Conservation (phyloP, 2,329 filamentous ascomycete genomes). For the Zelopaecilomyces penicillatus region DNA sequence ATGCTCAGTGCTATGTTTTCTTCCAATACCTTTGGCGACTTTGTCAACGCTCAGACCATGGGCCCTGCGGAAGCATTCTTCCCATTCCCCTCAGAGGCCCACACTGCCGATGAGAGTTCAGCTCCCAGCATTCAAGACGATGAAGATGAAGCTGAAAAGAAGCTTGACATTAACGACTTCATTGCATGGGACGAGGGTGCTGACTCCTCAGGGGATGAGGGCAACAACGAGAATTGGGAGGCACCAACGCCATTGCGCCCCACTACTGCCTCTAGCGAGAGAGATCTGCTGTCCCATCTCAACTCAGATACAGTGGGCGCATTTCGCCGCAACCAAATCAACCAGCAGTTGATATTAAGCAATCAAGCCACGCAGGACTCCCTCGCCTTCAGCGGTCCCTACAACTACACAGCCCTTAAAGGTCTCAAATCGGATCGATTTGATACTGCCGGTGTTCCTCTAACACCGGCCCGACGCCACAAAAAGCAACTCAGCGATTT, state of each 20-base stretch:
- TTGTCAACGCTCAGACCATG: conserved; percentile 56
- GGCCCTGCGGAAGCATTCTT: conserved; percentile 72
- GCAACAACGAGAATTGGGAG: conserved; percentile 40
- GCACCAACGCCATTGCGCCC: conserved; percentile 43
- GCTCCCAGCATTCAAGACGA: conserved; percentile 35
- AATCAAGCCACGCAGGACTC: conserved; percentile 54
- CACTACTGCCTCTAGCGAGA: conserved; percentile 40
- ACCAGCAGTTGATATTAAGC: conserved; percentile 51
- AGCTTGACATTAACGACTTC: conserved; percentile 62
- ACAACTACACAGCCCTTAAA: conserved; percentile 51
- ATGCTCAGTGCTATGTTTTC: conserved; percentile 70
- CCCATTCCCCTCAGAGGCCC: conserved; percentile 54
- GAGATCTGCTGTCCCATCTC: conserved; percentile 48
- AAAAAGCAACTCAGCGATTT: conserved; percentile 39
- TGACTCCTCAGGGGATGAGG: conserved; percentile 53
- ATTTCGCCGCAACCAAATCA: conserved; percentile 63
- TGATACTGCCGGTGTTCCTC: conserved; percentile 56
- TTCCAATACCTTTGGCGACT: conserved; percentile 46
- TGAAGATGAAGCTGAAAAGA: conserved; percentile 56
- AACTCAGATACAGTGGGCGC: conserved; percentile 63
- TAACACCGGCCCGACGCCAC: conserved; percentile 57
- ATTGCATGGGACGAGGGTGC: conserved; percentile 56
- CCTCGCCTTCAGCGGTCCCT: conserved; percentile 51
- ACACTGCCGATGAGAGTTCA: conserved; percentile 42
- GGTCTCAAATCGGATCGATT: conserved; percentile 60